Evolutionary conservation across 2,329 filamentous ascomycete species (phyloP).

Genomic region (Venturia oleaginea): DNA sequence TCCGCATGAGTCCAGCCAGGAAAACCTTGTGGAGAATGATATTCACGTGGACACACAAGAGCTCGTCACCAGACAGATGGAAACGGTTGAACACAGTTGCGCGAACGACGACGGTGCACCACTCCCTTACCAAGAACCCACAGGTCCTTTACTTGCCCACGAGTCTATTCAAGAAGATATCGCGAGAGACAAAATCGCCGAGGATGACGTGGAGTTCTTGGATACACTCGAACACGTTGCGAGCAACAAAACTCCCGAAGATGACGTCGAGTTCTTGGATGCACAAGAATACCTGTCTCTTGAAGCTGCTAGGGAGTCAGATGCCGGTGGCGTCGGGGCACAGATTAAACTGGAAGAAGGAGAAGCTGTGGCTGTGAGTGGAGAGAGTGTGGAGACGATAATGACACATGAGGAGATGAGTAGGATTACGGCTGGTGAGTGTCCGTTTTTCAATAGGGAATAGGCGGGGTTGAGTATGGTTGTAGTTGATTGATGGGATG

Average conservation of each 20-base stretch:
- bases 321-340: not conserved
- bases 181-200: not conserved
- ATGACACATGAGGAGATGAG: slow-evolving; percentile 6
- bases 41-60: not conserved
- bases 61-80: not conserved
- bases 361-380: not conserved
- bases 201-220: not conserved
- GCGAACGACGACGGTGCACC: not conserved
- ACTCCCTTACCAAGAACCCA: not conserved
- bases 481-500: too few relatives aligned
- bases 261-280: not conserved
- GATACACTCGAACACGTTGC: not conserved
- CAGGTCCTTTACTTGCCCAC: not conserved
- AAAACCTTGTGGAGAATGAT: not conserved
- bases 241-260: not conserved
- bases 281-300: not conserved
- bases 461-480: not conserved
- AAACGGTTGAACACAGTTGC: not conserved
- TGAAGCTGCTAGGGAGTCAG: not conserved
- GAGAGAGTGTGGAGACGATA: not conserved
- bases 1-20: not conserved
- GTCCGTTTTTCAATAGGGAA: not conserved
- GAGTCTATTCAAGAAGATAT: not conserved
- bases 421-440: not conserved
- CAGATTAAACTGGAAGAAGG: not conserved